phyloP scores from a whole-genome alignment of 2,329 filamentous ascomycete genomes.

The Fusarium buxicola region DNA sequence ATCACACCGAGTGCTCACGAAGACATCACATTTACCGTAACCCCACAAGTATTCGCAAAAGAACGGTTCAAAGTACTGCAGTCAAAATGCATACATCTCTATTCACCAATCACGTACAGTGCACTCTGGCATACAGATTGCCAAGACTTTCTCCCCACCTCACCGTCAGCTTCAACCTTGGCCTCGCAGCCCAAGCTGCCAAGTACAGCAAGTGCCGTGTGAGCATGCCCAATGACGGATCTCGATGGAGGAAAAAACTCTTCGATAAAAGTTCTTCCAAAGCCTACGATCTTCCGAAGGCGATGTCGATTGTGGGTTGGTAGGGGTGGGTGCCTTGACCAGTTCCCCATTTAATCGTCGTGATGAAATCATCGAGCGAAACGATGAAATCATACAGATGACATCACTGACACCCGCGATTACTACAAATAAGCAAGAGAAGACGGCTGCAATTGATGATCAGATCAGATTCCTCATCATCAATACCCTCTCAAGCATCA shows the following conservation, averaged over 20 bases:
- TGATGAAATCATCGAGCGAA: constrained; percentile 43
- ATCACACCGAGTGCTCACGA: too few species aligned
- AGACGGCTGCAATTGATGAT: neutral
- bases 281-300: neutral
- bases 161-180: neutral
- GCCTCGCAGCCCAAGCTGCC: neutral
- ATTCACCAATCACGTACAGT: too few species aligned
- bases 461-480: neutral
- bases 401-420: constrained; percentile 29
- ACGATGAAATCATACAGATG: constrained; percentile 44
- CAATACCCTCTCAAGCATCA: neutral
- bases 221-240: constrained; percentile 8
- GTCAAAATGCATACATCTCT: too few species aligned
- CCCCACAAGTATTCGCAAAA: too few species aligned
- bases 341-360: constrained; percentile 35
- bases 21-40: too few species aligned
- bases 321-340: neutral
- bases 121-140: too few species aligned
- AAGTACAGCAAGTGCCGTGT: constrained; percentile 12
- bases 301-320: constrained; percentile 5
- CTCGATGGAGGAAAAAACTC: constrained; percentile 16
- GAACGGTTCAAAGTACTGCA: too few species aligned
- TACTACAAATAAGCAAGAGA: constrained; percentile 26
- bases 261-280: constrained; percentile 8
- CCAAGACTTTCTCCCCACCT: neutral